A percentile compares a stretch with the other conserved stretches of the same genome.
phyloP scores from a whole-genome alignment of 2,329 filamentous ascomycete genomes.

The Microsporum audouinii region DNA sequence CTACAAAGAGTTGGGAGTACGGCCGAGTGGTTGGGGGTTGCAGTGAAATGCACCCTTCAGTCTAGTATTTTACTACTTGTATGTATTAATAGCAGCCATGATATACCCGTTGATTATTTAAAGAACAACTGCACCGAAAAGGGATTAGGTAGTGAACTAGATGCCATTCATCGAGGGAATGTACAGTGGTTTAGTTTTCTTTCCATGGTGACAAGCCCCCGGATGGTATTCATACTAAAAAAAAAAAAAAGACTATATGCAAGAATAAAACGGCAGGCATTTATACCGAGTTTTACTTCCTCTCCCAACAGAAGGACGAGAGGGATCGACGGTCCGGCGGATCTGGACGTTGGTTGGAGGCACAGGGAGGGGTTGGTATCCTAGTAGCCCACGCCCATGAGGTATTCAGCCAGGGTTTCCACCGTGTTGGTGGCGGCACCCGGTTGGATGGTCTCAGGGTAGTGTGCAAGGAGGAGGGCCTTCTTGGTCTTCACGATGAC shows the following conservation, averaged over 20 bases:
- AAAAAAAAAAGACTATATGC: neutral
- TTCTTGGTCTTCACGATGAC: slow-evolving; percentile 76
- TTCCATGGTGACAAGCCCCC: neutral
- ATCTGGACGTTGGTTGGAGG: neutral
- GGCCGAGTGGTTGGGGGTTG: too few species aligned
- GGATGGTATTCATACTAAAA: neutral
- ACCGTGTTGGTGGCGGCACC: slow-evolving; percentile 68
- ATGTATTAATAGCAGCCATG: neutral
- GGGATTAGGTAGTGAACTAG: neutral
- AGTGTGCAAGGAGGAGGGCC: slow-evolving; percentile 79
- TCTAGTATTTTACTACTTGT: neutral
- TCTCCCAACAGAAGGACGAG: neutral
- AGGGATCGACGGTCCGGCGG: neutral
- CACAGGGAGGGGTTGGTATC: neutral
- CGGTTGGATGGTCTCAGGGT: slow-evolving; percentile 61
- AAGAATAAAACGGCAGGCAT: neutral
- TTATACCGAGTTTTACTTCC: neutral
- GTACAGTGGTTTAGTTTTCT: neutral
- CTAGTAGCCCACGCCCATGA: slow-evolving; percentile 65
- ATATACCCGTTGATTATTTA: neutral
- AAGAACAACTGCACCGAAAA: neutral
- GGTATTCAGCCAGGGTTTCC: slow-evolving; percentile 76
- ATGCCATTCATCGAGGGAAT: neutral
- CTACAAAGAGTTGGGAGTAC: neutral
- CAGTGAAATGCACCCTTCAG: neutral